These are phyloP conservation scores for Teratosphaeria gauchensis DNA, from an alignment of 2,329 filamentous ascomycete genomes.

Conservation along the genomic window DNA sequence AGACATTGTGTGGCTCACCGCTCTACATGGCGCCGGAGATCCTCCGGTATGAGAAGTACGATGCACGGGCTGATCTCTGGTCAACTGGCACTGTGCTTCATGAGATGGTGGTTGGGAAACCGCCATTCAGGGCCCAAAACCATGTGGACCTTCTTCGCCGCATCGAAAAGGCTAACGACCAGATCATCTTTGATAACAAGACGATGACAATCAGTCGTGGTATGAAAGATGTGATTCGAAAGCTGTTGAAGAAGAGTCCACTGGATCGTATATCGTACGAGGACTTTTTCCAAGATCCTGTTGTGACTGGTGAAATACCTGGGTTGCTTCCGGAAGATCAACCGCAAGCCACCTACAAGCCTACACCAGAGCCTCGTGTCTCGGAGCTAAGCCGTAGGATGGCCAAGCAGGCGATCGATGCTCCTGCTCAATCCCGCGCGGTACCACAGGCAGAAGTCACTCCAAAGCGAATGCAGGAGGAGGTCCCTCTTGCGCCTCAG, in stretches of 20 bases:
- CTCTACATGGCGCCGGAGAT: conserved; percentile 99
- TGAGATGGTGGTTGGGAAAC: conserved; percentile 86
- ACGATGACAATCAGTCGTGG: conserved; percentile 53
- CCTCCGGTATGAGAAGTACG: conserved; percentile 91
- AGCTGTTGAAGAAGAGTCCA: conserved; percentile 74
- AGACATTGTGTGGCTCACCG: conserved; percentile 92
- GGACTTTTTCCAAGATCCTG: conserved; percentile 64
- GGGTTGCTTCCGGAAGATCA: conserved; percentile 23
- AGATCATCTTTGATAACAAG: conserved; percentile 57
- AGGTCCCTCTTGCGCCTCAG: conserved; percentile 2
- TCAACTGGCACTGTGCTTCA: conserved; percentile 92
- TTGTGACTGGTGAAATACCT: conserved; percentile 23
- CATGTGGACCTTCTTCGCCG: conserved; percentile 88
- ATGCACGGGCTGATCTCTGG: conserved; percentile 94
- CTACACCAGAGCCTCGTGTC: conserved; percentile 14
- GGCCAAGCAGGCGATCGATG: conserved; percentile 21
- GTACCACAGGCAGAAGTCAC: conserved; percentile 5
- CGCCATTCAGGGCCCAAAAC: conserved; percentile 85
- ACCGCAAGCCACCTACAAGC: conserved; percentile 13
- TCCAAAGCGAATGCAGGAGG: conserved; percentile 13
- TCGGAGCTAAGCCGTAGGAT: conserved; percentile 24
- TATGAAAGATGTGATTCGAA: conserved; percentile 71
- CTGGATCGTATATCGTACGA: conserved; percentile 78
- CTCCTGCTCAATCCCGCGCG: conserved; percentile 7
- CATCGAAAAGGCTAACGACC: conserved; percentile 81